Conservation (phyloP, 345 rosid genomes). For the Diplotaxis tenuifolia region DNA sequence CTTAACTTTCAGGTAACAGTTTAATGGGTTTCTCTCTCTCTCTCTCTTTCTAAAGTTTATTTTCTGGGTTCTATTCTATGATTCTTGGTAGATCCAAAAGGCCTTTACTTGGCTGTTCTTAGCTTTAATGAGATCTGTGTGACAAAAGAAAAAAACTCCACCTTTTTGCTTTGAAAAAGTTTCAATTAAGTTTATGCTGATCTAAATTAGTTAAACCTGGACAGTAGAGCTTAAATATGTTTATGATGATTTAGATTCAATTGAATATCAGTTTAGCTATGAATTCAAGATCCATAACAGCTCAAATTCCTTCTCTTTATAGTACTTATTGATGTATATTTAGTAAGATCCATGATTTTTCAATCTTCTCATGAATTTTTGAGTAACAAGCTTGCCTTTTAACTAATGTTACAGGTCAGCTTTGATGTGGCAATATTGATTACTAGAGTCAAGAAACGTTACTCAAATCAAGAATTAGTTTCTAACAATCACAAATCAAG, state of each 20-base stretch:
- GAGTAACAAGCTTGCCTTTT: constrained; percentile 7
- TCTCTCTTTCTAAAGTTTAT: constrained; percentile 38
- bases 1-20: constrained; percentile 28
- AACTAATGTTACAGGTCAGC: constrained; percentile 4
- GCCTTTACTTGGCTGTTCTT: constrained; percentile 34
- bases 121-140: constrained; percentile 47
- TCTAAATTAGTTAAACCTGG: neutral
- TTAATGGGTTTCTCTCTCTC: neutral
- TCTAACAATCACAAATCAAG: constrained; percentile 16
- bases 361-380: neutral
- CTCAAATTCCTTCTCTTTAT: neutral
- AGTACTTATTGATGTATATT: neutral
- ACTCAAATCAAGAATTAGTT: constrained; percentile 30
- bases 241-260: neutral
- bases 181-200: constrained; percentile 3
- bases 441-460: constrained; percentile 19
- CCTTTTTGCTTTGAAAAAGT: constrained; percentile 27
- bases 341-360: constrained; percentile 4
- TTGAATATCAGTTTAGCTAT: constrained; percentile 7
- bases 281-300: constrained; percentile 9
- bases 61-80: constrained; percentile 48
- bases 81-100: constrained; percentile 43
- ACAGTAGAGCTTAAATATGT: neutral
- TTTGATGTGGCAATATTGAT: constrained; percentile 34
- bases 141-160: neutral